A percentile compares a stretch with the other conserved stretches of the same genome.
These are phyloP conservation scores for Saccharum officinarum DNA, from an alignment of 176 grass and related monocot genomes.

Conservation along the genomic window DNA sequence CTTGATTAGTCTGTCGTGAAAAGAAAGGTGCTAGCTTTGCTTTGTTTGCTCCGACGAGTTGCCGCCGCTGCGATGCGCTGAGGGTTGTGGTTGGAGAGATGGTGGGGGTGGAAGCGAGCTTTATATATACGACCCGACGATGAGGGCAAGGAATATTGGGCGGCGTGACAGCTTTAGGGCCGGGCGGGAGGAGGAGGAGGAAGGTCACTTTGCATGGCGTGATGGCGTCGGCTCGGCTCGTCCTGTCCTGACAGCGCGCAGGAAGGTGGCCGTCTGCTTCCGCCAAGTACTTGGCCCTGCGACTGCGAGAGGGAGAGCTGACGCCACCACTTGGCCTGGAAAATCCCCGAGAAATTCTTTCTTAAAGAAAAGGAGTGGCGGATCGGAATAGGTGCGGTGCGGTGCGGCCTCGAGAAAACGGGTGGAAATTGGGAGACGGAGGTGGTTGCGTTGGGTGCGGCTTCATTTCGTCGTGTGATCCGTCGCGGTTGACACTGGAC, in stretches of 20 bases:
- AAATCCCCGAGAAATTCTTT: not conserved
- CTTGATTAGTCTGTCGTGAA: not conserved
- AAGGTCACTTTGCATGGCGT: conserved; percentile 13
- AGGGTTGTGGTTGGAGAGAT: not conserved
- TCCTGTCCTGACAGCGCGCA: not conserved
- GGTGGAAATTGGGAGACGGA: not conserved
- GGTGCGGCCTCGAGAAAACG: not conserved
- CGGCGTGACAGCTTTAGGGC: not conserved
- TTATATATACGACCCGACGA: conserved; percentile 16
- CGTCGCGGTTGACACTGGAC: too few species aligned
- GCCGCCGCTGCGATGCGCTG: not conserved
- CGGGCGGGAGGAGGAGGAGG: not conserved
- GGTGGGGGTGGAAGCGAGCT: not conserved
- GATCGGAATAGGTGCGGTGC: not conserved
- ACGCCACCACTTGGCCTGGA: not conserved
- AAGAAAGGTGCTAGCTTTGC: not conserved
- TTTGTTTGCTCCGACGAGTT: not conserved
- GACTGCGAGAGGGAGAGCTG: not conserved
- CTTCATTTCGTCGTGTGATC: not conserved
- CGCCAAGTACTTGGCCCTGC: not conserved
- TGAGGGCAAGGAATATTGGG: not conserved
- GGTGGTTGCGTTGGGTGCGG: not conserved
- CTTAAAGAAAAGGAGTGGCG: not conserved
- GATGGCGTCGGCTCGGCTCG: not conserved
- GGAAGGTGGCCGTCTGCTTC: conserved; percentile 15